Evolutionary conservation across 2,329 filamentous ascomycete species (phyloP), one percentile per base, ranked within the genome.

Genomic region (Dothistroma septosporum): DNA sequence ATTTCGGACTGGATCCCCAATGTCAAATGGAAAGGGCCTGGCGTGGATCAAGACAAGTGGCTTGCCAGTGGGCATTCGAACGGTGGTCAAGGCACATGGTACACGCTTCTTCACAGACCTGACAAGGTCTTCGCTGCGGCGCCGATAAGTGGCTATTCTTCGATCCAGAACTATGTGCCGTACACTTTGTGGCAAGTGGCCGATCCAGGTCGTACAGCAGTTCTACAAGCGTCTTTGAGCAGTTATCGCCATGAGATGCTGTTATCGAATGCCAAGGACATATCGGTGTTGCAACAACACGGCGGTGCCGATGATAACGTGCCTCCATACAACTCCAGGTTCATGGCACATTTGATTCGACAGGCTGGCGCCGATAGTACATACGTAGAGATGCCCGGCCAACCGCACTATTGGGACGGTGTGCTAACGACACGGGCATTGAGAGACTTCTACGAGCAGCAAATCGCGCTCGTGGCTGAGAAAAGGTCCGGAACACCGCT

Each of bases 71-170:
- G 84, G 0, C 84, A 86, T 70, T 86, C 83, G 2, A 86, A 86
- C 66, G 84, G 84, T 53, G 84, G 80, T 69, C 84, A 86, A 72
- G 84, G 83, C 9, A 77, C 79, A 3, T 86, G 83, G 83, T 83
- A 81, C 71, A 73, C 78, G 19, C 68, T 84, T 24, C 82, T 82
- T 1, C 83, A 86, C 70, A 74, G 77, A 24, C 83, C 83, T 16
- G 83, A 85, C 67, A 82, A 80, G 52, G 72, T 85, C 37, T 74
- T 85, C 41, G 83, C 82, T 21, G 83, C 81, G 21, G 79, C 80
- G 12, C 80, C 83, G n/a, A 73, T 85, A 9, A 85, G 83, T 1
- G 83, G 82, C 21, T 86, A 86, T 69, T 76, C 80, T 0, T 84
- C 81, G 1, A 85, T 85, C 58, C 81, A 85, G 62, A 79, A 80